phyloP scores from a whole-genome alignment of 176 grass and related monocot genomes.

The Triticum urartu region DNA sequence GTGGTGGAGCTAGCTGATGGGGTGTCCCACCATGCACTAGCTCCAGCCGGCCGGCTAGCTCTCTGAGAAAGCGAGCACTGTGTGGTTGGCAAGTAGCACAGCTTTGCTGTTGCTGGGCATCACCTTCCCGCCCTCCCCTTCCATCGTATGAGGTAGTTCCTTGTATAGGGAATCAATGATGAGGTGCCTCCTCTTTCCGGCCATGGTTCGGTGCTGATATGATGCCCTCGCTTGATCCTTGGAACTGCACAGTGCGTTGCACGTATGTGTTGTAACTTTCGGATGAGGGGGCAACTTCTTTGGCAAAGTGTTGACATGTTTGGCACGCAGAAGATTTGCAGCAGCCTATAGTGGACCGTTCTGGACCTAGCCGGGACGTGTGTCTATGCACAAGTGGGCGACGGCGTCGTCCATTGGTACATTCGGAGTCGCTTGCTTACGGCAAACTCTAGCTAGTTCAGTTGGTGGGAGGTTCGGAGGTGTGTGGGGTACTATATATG shows the following conservation, averaged over 20 bases:
- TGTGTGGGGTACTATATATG: not conserved
- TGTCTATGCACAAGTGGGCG: not conserved
- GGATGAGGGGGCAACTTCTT: not conserved
- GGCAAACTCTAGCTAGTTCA: not conserved
- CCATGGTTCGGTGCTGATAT: constrained; percentile 20
- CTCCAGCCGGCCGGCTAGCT: not conserved
- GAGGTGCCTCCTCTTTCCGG: not conserved
- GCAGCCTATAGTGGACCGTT: not conserved
- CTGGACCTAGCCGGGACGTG: not conserved
- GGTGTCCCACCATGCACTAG: constrained; percentile 37
- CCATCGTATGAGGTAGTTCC: constrained; percentile 32
- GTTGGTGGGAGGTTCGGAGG: not conserved
- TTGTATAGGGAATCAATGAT: constrained; percentile 37
- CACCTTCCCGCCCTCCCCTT: constrained; percentile 10
- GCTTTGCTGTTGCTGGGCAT: constrained; percentile 33
- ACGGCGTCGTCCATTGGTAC: not conserved
- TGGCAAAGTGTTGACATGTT: constrained; percentile 30
- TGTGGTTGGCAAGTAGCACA: not conserved
- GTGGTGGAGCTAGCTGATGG: not conserved
- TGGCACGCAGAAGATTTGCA: not conserved
- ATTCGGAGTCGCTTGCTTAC: not conserved
- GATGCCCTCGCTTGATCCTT: constrained; percentile 34
- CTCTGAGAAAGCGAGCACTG: constrained; percentile 28
- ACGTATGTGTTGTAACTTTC: constrained; percentile 27
- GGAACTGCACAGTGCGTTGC: constrained; percentile 26